A percentile compares a stretch with the other conserved stretches of the same genome.
These are phyloP conservation scores for Cladosporium sp. DNA, from an alignment of 2,329 filamentous ascomycete species.

Conservation along the genomic window DNA sequence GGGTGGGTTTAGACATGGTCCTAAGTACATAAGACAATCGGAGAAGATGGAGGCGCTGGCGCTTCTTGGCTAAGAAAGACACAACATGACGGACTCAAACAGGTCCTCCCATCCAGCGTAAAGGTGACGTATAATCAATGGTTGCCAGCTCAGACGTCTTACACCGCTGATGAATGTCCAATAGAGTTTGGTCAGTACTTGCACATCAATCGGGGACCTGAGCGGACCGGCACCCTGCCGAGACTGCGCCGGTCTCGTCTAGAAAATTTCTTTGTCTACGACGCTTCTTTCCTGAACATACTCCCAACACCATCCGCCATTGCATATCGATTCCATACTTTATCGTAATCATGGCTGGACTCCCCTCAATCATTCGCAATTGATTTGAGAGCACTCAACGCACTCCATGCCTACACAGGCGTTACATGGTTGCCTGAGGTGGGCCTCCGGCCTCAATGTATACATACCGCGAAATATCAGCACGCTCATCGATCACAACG, in stretches of 20 bases:
- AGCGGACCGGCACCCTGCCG: neutral
- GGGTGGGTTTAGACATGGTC: neutral
- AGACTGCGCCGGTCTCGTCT: neutral
- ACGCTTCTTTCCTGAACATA: neutral
- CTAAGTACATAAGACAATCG: neutral
- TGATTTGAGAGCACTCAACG: neutral
- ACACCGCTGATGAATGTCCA: no score
- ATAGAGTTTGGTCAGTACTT: no score
- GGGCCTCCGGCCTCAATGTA: no score
- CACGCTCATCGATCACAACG: neutral
- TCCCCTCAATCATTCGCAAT: neutral
- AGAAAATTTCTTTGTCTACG: neutral
- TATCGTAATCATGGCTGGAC: neutral
- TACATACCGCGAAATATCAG: no score
- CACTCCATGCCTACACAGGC: neutral
- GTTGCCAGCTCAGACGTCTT: no score
- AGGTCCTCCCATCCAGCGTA: no score
- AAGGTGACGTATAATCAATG: no score
- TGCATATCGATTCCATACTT: neutral
- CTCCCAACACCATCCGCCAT: neutral
- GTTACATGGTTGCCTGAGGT: neutral
- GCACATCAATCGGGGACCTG: neutral
- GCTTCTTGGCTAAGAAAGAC: neutral
- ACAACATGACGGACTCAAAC: neutral
- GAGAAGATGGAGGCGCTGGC: neutral